These are phyloP conservation scores for Clathrospora elynae DNA, from an alignment of 2,329 filamentous ascomycete genomes.

Conservation along the genomic window DNA sequence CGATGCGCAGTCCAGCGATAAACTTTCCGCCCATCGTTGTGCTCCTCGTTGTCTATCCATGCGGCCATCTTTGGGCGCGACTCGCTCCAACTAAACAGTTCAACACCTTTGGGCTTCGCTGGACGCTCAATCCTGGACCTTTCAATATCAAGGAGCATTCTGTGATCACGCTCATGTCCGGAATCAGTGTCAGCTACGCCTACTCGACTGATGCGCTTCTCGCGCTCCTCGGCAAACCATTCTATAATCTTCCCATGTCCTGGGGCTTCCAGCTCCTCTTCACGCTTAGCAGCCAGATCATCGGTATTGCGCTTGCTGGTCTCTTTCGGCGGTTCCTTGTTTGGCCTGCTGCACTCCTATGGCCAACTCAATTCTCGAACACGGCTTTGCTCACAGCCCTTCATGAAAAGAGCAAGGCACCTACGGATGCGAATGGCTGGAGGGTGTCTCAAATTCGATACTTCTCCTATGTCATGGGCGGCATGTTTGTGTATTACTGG, in stretches of 20 bases:
- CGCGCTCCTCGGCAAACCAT: conserved; percentile 6
- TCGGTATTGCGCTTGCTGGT: conserved; percentile 1
- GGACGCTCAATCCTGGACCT: conserved; percentile 62
- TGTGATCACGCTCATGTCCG: conserved; percentile 67
- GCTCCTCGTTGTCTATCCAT: conserved; percentile 49
- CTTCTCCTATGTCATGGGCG: conserved; percentile 28
- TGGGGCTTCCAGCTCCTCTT: background rate
- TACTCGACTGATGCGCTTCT: conserved; percentile 76
- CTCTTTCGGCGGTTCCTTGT: background rate
- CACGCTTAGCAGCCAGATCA: conserved; percentile 2
- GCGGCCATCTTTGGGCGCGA: conserved; percentile 60
- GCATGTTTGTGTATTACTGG: conserved; percentile 33
- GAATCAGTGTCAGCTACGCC: conserved; percentile 59
- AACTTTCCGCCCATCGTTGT: conserved; percentile 36
- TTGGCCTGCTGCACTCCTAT: background rate
- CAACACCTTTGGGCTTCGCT: conserved; percentile 59
- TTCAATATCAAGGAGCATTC: conserved; percentile 69
- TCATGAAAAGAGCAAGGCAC: conserved; percentile 22
- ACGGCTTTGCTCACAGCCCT: conserved; percentile 28
- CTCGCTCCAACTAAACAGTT: conserved; percentile 60
- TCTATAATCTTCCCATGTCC: too few relatives aligned
- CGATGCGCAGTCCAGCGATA: conserved; percentile 39
- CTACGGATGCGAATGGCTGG: conserved; percentile 18
- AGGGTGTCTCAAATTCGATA: conserved; percentile 32
- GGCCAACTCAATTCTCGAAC: background rate